Evolutionary conservation across 2,329 filamentous ascomycete genomes (phyloP).

Genomic region (Diplodia corticola): DNA sequence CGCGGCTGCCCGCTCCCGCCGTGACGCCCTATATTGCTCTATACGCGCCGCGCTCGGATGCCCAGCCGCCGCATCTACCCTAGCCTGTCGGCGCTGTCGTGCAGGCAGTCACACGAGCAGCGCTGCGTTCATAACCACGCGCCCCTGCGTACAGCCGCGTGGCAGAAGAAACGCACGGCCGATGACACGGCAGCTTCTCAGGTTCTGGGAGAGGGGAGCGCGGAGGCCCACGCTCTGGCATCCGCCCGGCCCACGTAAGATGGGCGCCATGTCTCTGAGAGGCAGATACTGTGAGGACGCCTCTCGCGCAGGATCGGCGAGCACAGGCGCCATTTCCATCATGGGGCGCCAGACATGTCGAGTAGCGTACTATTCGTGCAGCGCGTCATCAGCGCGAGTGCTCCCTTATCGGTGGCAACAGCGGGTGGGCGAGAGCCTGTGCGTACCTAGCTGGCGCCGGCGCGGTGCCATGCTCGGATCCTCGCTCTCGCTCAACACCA

Average conservation of each 20-base stretch:
- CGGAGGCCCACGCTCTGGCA: no score
- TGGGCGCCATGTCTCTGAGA: no score
- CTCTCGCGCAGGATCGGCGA: neutral
- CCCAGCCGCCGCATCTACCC: neutral
- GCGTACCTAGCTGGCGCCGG: no score
- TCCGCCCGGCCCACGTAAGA: no score
- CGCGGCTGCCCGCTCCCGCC: neutral
- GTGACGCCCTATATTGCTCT: constrained; percentile 7
- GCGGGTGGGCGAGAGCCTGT: neutral
- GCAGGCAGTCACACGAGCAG: neutral
- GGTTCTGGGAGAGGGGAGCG: no score
- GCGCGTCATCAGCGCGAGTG: constrained; percentile 13
- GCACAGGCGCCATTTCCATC: neutral
- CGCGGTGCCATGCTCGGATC: constrained; percentile 6
- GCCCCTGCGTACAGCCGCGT: neutral
- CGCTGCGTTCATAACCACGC: neutral
- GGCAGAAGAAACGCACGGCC: neutral
- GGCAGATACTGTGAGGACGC: neutral
- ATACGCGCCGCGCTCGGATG: neutral
- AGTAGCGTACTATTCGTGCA: neutral
- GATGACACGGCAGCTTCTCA: no score
- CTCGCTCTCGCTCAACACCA: neutral
- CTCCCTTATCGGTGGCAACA: constrained; percentile 15
- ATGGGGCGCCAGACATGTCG: neutral
- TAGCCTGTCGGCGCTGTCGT: neutral